Evolutionary conservation across 2,329 filamentous ascomycete genomes (phyloP).

Genomic region (Daldinia eschscholtzii): DNA sequence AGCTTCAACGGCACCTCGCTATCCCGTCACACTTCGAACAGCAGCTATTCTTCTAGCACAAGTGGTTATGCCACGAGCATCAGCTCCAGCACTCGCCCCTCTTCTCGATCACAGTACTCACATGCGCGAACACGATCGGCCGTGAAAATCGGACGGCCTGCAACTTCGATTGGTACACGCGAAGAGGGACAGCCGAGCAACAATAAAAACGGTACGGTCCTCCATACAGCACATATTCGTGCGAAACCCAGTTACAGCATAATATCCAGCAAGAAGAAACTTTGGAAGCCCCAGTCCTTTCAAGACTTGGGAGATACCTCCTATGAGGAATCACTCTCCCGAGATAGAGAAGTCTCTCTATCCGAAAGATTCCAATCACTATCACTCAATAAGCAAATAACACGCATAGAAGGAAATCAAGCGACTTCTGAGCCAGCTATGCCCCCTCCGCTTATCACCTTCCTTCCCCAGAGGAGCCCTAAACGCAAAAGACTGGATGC

Average conservation of each 20-base stretch:
- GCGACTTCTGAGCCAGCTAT: conserved; percentile 57
- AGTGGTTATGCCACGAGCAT: conserved; percentile 55
- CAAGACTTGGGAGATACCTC: conserved; percentile 41
- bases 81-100: conserved; percentile 54
- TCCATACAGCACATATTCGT: conserved; percentile 40
- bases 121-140: conserved; percentile 48
- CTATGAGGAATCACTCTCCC: conserved; percentile 36
- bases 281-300: conserved; percentile 48
- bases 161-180: conserved; percentile 51
- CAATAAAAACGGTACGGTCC: conserved; percentile 57
- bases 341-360: conserved; percentile 61
- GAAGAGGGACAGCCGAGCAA: conserved; percentile 38
- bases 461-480: conserved; percentile 47
- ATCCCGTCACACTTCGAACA: conserved; percentile 49
- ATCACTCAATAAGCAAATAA: conserved; percentile 55
- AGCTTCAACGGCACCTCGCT: conserved; percentile 10
- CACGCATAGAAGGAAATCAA: conserved; percentile 58
- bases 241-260: conserved; percentile 33
- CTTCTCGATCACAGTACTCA: conserved; percentile 49
- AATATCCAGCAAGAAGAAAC: conserved; percentile 43
- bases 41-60: conserved; percentile 54
- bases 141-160: conserved; percentile 49
- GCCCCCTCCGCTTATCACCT: conserved; percentile 44
- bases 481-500: conserved; percentile 45
- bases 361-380: conserved; percentile 56